phyloP scores from a whole-genome alignment of 345 rosid species.

The Hevea brasiliensis region DNA sequence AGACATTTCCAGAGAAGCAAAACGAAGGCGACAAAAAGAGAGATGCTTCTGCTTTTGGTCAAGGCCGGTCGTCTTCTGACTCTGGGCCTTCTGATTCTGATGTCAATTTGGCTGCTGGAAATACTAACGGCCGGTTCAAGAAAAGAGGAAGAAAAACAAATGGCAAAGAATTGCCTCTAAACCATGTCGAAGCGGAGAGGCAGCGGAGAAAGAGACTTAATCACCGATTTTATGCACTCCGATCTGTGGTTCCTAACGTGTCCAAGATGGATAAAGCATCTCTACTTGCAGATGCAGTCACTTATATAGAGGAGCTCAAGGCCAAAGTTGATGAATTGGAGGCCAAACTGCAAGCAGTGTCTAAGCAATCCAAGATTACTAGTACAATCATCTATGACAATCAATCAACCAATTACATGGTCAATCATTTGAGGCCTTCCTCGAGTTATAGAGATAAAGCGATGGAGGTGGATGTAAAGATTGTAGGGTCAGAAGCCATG shows the following conservation, averaged over 20 bases:
- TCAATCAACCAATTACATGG: neutral
- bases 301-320: constrained; percentile 68
- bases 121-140: constrained; percentile 3
- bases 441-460: constrained; percentile 2
- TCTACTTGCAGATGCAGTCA: constrained; percentile 61
- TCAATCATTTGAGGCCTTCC: constrained; percentile 6
- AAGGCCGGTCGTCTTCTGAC: constrained; percentile 39
- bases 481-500: constrained; percentile 51
- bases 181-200: constrained; percentile 83
- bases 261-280: constrained; percentile 94
- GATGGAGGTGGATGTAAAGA: constrained; percentile 52
- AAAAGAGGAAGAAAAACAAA: constrained; percentile 39
- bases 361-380: constrained; percentile 14
- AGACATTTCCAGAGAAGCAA: constrained; percentile 16
- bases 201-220: constrained; percentile 80
- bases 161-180: constrained; percentile 41
- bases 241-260: constrained; percentile 85
- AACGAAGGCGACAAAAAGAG: constrained; percentile 15
- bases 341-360: constrained; percentile 18
- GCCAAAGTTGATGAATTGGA: constrained; percentile 51
- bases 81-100: constrained; percentile 38
- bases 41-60: constrained; percentile 23
- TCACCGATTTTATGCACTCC: constrained; percentile 66
- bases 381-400: constrained; percentile 1
- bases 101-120: constrained; percentile 16